Evolutionary conservation across 768 basidiomycete species (phyloP).

Genomic region (Leccinum obscurum): DNA sequence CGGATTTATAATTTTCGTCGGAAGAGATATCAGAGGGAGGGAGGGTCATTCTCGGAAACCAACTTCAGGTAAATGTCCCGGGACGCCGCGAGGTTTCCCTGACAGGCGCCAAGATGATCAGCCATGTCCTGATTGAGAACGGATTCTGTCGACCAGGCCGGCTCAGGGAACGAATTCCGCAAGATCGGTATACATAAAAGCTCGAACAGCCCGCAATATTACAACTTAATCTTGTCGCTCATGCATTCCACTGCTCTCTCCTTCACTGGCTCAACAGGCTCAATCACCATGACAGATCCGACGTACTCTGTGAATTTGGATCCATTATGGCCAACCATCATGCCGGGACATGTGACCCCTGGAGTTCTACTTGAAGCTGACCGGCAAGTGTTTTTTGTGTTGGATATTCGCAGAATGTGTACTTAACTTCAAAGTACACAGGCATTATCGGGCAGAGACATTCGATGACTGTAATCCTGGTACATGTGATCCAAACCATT

Average conservation of each 20-base stretch:
- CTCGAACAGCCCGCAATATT: no score
- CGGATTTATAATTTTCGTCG: neutral
- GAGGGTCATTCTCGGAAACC: neutral
- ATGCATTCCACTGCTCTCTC: neutral
- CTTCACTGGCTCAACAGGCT: neutral
- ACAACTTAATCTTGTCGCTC: neutral
- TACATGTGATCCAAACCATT: neutral
- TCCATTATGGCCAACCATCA: neutral
- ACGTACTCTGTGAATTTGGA: no score
- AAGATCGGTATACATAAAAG: constrained; percentile 4
- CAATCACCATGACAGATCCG: no score
- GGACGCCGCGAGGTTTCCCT: neutral
- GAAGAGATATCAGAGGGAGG: neutral
- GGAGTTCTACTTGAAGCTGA: neutral
- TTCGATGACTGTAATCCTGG: neutral
- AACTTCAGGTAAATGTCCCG: neutral
- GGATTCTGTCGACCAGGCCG: neutral
- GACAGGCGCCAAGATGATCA: neutral
- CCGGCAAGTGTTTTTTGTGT: neutral
- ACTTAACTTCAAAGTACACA: neutral
- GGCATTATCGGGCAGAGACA: neutral
- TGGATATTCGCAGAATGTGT: neutral
- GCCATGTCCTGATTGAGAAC: neutral
- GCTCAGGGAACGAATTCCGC: no score
- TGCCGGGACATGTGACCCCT: neutral